Conservation (phyloP, 73 alveolate genomes). For the Paraurostyla sp. region DNA sequence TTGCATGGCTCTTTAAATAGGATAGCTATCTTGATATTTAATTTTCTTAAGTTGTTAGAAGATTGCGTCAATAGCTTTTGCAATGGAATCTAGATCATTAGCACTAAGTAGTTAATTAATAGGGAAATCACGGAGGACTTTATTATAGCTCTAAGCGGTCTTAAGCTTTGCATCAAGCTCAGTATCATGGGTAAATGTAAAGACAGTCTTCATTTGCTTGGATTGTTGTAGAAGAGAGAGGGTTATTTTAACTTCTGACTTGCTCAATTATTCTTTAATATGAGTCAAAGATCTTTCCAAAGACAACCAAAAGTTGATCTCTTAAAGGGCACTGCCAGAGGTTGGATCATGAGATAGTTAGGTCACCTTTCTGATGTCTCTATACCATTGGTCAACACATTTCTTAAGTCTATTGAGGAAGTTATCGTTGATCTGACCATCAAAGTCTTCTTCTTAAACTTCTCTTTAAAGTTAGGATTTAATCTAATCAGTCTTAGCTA, state of each 20-base stretch:
- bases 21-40: slow-evolving; percentile 71
- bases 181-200: slow-evolving; percentile 89
- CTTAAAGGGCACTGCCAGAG: slow-evolving; percentile 93
- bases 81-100: slow-evolving; percentile 79
- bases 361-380: slow-evolving; percentile 86
- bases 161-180: slow-evolving; percentile 83
- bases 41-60: slow-evolving; percentile 82
- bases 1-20: slow-evolving; percentile 81
- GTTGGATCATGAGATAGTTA: slow-evolving; percentile 82
- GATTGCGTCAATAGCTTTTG: slow-evolving; percentile 79
- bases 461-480: slow-evolving; percentile 71
- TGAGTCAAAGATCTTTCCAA: slow-evolving; percentile 88
- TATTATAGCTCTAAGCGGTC: slow-evolving; percentile 86
- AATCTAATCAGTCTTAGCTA: slow-evolving; percentile 56
- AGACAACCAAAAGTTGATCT: slow-evolving; percentile 93
- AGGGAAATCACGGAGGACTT: slow-evolving; percentile 92
- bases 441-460: slow-evolving; percentile 76
- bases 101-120: slow-evolving; percentile 88
- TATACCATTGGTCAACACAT: slow-evolving; percentile 91
- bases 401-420: slow-evolving; percentile 75
- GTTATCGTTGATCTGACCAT: slow-evolving; percentile 64
- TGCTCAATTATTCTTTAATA: slow-evolving; percentile 88
- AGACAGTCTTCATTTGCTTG: slow-evolving; percentile 81
- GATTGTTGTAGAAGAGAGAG: slow-evolving; percentile 86
- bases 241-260: slow-evolving; percentile 95